Evolutionary conservation across 805 yeast species (phyloP).

Genomic region (Scheffersomyces amazonensis): DNA sequence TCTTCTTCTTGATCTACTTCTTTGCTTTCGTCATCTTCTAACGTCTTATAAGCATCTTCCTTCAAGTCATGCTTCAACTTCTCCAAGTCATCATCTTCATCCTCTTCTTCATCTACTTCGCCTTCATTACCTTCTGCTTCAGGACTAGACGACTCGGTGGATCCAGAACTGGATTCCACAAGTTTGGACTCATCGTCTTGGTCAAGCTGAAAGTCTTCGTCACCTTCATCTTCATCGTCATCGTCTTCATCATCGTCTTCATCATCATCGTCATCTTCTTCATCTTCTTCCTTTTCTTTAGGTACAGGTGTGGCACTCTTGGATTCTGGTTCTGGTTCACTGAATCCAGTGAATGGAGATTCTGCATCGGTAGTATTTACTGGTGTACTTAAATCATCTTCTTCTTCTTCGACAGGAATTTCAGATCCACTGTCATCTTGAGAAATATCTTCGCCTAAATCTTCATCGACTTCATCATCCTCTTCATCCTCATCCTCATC

Average conservation of each 20-base stretch:
- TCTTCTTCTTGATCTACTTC: too few relatives aligned
- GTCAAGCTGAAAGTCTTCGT: constrained; percentile 12
- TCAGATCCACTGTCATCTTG: constrained; percentile 3
- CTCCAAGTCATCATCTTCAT: constrained; percentile 12
- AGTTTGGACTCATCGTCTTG: constrained; percentile 10
- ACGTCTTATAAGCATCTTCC: constrained; percentile 10
- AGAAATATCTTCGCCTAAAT: constrained; percentile 5
- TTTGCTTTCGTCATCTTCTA: constrained; percentile 6
- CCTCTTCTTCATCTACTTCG: constrained; percentile 7
- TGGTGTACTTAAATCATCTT: neutral
- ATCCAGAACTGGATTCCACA: constrained; percentile 4
- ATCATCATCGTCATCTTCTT: constrained; percentile 11
- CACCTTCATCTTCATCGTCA: constrained; percentile 3
- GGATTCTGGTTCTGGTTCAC: constrained; percentile 8
- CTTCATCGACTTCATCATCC: constrained; percentile 1
- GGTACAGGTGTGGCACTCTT: neutral
- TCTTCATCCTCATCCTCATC: constrained; percentile 13
- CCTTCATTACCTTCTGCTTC: constrained; percentile 9
- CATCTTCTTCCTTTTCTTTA: constrained; percentile 11
- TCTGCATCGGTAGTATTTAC: constrained; percentile 1
- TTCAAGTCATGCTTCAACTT: constrained; percentile 13
- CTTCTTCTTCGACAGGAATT: neutral
- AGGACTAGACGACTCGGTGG: constrained; percentile 2
- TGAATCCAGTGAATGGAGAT: constrained; percentile 10
- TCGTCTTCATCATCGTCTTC: constrained; percentile 9